Conservation (phyloP, 768 basidiomycete species). For the Suillus plorans region DNA sequence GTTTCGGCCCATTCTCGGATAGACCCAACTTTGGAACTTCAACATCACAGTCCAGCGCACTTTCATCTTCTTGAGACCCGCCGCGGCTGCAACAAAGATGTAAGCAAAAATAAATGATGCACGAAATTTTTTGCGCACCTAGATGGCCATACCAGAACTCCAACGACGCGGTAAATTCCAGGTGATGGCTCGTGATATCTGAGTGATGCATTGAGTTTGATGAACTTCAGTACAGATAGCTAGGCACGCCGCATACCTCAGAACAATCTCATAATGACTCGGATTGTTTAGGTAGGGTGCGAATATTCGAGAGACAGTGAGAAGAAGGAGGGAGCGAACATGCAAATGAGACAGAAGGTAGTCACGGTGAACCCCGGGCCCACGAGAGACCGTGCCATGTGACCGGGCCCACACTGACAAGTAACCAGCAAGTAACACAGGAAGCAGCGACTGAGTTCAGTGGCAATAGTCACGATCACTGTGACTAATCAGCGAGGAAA, state of each 20-base stretch:
- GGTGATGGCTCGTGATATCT: conserved; percentile 81
- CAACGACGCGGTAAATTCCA: conserved; percentile 82
- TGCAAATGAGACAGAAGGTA: no score
- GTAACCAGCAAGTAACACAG: no score
- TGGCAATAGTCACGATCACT: no score
- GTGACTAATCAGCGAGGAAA: no score
- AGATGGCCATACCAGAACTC: conserved; percentile 82
- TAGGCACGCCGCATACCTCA: conserved; percentile 52
- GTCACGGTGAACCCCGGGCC: no score
- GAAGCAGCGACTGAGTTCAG: no score
- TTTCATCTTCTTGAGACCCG: conserved; percentile 47
- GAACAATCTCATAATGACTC: conserved; percentile 86
- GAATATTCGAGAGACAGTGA: no score
- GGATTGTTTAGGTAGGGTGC: conserved; percentile 90
- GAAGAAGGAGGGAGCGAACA: no score
- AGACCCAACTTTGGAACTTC: conserved; percentile 52
- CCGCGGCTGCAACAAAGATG: conserved; percentile 50
- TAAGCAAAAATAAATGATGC: background rate
- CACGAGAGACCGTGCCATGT: no score
- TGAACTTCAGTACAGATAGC: conserved; percentile 1
- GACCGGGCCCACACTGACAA: no score
- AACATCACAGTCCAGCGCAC: conserved; percentile 50
- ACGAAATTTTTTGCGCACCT: conserved; percentile 30
- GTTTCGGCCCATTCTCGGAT: conserved; percentile 53
- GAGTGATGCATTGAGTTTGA: conserved; percentile 14